Evolutionary conservation across 1,284 basidiomycete species (phyloP), one percentile per base, ranked within the genome.

Genomic region (Anthracocystis panici-leucophaei): DNA sequence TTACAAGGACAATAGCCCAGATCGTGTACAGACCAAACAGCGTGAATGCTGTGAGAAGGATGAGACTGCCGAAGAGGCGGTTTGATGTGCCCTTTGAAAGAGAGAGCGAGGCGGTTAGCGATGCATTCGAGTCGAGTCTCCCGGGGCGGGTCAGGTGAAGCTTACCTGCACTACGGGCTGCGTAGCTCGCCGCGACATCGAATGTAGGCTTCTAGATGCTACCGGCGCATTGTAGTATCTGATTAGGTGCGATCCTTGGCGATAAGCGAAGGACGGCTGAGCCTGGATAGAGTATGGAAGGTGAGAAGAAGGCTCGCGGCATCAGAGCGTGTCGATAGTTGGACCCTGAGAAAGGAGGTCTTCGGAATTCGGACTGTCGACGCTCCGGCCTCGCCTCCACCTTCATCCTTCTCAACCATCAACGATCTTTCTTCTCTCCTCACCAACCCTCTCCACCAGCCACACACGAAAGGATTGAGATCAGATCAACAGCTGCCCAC

Each of bases 1-100:
- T 52, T 63, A 75, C 72, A 10, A 69, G 63, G 3, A 75, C 46
- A 38, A 75, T 59, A 2, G 72, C 51, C 72, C 72, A 75, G 8
- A 66, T 7, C 1, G 66, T 75, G 46, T 75, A 69, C 18, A 40
- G 1, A 0, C 54, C 56, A 35, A 75, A 75, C 25, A 69, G 51
- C 11, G 49, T 12, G 5, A 65, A 48, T 0, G 58, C 27, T 14
- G 44, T 25, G n/a, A 63, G 51, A 18, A 75, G 59, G 50, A 65
- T 65, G 21, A 65, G 42, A 20, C 12, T 44, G 14, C 66, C 72
- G n/a, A 69, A 20, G n/a, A 29, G 9, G 11, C 59, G 33, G 23
- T 75, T 75, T 7, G 72, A 33, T 12, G 35, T 40, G 40, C 51
- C 44, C 54, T 69, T 61, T 10, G 16, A 21, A 20, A 31, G 27